Evolutionary conservation across 306 rosid genomes (phyloP).

Genomic region (Crotalaria pallida): DNA sequence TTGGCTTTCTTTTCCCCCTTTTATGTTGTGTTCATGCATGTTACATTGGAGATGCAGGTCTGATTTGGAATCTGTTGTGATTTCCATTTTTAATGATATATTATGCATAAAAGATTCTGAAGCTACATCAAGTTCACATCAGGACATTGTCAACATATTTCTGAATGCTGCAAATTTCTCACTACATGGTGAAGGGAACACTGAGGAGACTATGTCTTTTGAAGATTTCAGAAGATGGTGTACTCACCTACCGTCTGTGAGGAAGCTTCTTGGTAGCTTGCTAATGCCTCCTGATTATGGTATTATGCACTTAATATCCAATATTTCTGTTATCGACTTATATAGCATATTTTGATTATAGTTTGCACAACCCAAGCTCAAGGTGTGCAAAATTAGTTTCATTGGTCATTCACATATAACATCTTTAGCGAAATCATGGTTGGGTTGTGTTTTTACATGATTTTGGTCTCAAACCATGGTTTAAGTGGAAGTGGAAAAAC

Average conservation of each 20-base stretch:
- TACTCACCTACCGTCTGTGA: conserved; percentile 57
- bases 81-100: conserved; percentile 40
- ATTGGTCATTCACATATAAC: not conserved
- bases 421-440: not conserved
- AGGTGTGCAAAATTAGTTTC: too few species aligned
- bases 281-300: conserved; percentile 70
- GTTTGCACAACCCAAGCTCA: too few species aligned
- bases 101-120: conserved; percentile 42
- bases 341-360: too few species aligned
- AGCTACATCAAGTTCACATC: conserved; percentile 40
- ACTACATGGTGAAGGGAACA: conserved; percentile 33
- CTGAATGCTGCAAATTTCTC: conserved; percentile 63
- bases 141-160: conserved; percentile 49
- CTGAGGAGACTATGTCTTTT: conserved; percentile 50
- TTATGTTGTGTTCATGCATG: conserved; percentile 20
- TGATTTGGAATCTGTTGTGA: conserved; percentile 67
- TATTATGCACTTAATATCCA: conserved; percentile 17
- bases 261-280: conserved; percentile 83
- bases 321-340: conserved; percentile 2
- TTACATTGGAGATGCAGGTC: conserved; percentile 57
- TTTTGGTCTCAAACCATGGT: not conserved
- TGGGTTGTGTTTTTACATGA: not conserved
- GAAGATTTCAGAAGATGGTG: conserved; percentile 87
- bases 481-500: not conserved
- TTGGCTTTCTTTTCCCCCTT: not conserved